Base-by-base conservation (phyloP, 345 rosid genomes). In the Dipteronia dyeriana region DNA sequence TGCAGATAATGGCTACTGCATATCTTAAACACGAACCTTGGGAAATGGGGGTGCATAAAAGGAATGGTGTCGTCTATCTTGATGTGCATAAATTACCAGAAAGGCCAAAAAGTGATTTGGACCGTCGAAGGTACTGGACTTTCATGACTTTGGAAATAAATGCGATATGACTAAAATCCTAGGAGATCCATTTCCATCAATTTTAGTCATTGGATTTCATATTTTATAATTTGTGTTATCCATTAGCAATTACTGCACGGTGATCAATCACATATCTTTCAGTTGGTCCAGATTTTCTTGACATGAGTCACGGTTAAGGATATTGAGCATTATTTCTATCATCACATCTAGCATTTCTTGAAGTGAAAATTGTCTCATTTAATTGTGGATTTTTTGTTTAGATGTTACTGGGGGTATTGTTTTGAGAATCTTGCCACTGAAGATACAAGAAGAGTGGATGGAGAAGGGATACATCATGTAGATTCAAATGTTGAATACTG, bases 31-130 rank as follows among this genome's bases (percentile, higher is more conserved):
- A 87, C 74, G 99, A 94, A 66, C 92, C 98, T 41, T 96, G 99
- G 99, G 98, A 94, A 88, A 96, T 96, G 98, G 99, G 99, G 13
- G 98, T 96, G 85, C 99, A 96, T 82, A 94, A 92, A 86, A 88
- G 98, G 88, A 92, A 94, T 79, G 98, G 98, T 66, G 91, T 88
- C 29, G 92, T 96, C 68, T 94, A 96, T 87, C 91, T 92, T 64
- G 98, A 96, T 78, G 95, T 91, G 62, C 99, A 96, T 86, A 96
- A 94, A 83, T 88, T 94, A 56, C 99, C 95, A 63, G 97, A 94
- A 80, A 87, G 93, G 79, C 95, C 90, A 34, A 89, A 87, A 74
- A 94, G 86, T 80, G 97, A 96, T 73, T 85, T 92, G 84, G 97
- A 96, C 61, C 92, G 95, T 70, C 88, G 88, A 85, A 94, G 97